phyloP scores from a whole-genome alignment of 306 rosid species.

The Hippophae gyantsensis region DNA sequence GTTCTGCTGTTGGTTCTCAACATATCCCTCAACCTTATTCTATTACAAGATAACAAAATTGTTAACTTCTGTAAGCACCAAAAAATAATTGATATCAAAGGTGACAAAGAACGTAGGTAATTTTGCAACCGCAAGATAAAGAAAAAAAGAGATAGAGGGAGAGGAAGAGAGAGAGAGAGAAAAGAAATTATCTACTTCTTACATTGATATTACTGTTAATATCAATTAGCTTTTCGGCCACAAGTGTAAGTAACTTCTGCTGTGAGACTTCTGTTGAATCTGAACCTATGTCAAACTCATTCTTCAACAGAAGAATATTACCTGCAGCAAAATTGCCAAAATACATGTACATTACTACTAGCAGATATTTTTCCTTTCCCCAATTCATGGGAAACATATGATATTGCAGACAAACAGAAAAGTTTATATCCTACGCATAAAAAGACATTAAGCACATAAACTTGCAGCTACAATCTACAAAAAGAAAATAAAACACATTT shows the following conservation, averaged over 20 bases:
- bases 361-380: too few species aligned
- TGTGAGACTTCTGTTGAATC: slow-evolving; percentile 85
- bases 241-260: slow-evolving; percentile 83
- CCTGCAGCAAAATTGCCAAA: slow-evolving; percentile 44
- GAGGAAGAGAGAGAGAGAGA: too few species aligned
- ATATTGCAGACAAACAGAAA: too few species aligned
- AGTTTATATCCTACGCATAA: too few species aligned
- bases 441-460: too few species aligned
- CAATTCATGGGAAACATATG: too few species aligned
- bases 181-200: slow-evolving; percentile 13
- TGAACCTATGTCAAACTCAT: slow-evolving; percentile 64
- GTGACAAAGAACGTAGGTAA: slow-evolving; percentile 6
- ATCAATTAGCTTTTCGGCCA: slow-evolving; percentile 85
- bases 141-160: too few species aligned
- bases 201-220: slow-evolving; percentile 77
- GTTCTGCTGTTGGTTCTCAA: slow-evolving; percentile 85
- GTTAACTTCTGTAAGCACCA: slow-evolving; percentile 13
- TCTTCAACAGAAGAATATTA: slow-evolving; percentile 73
- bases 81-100: slow-evolving; percentile 11
- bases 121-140: too few species aligned
- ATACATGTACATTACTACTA: not conserved
- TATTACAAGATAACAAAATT: slow-evolving; percentile 23
- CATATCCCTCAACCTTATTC: slow-evolving; percentile 87
- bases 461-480: too few species aligned
- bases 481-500: too few species aligned